Percentiles rank a stretch among this genome's conserved stretches.
These are phyloP conservation scores for Colletotrichum kahawae DNA, from an alignment of 2,329 filamentous ascomycete species.

Conservation along the genomic window DNA sequence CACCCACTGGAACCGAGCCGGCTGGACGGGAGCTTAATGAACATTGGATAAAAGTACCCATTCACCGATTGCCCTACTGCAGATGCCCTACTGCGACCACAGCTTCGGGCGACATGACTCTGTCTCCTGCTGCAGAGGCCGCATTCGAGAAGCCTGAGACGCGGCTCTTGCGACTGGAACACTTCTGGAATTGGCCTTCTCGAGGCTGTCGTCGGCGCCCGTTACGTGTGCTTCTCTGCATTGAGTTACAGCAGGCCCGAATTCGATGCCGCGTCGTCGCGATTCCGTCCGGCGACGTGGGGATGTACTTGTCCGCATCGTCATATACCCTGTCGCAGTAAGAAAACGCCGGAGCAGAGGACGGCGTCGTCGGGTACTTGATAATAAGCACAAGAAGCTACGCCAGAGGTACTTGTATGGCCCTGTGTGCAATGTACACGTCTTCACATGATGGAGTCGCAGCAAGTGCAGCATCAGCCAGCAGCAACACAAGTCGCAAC, in stretches of 20 bases:
- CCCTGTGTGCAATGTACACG: not conserved
- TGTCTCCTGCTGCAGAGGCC: not conserved
- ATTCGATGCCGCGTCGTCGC: not conserved
- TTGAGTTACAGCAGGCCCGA: not conserved
- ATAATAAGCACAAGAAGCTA: not conserved
- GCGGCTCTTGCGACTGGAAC: not conserved
- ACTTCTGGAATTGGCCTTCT: not conserved
- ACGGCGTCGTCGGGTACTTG: not conserved
- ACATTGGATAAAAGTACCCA: not conserved
- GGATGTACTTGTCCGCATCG: not conserved
- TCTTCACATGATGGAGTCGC: not conserved
- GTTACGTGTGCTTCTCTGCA: not conserved
- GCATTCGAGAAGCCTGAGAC: not conserved
- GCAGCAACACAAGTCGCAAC: not conserved
- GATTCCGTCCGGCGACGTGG: not conserved
- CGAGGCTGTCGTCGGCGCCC: not conserved
- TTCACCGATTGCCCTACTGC: not conserved
- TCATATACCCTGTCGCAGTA: not conserved
- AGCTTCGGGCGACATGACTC: conserved; percentile 1
- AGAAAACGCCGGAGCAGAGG: conserved; percentile 1
- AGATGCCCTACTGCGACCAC: not conserved
- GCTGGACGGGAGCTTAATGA: not conserved
- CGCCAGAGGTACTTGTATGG: not conserved
- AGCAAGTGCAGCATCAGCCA: not conserved
- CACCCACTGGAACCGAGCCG: conserved; percentile 5